Evolutionary conservation across 768 basidiomycete species (phyloP), one percentile per base, ranked within the genome.

Genomic region (Amanita thiersii): DNA sequence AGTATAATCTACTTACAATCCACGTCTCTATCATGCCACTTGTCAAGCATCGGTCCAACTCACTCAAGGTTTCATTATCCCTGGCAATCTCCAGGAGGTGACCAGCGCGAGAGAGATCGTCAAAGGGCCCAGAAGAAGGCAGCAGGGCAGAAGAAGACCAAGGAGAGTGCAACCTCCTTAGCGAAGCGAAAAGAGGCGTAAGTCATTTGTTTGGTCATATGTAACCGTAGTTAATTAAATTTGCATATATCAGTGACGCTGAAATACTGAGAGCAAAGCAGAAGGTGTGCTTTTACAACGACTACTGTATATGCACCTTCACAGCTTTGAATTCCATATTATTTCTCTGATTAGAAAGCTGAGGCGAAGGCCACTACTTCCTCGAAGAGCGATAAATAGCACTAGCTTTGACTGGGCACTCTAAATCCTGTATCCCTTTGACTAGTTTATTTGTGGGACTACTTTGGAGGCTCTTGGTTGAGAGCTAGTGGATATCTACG

Each of bases 101-200:
- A 89, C 56, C 86, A 88, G 59, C 75, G 86, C 39, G 86, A 89
- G 5, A 69, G 63, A 59, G 86, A 82, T 59, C 83, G 86, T 49
- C 60, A 63, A 15, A 80, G 77, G 56, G 78, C 82, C 10, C 77
- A 78, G 65, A 89, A 89, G 67, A 87, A 85, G 62, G 60, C 65
- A 10, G 61, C 65, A 5, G 41, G 48, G 10, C 61, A 61, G 39
- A 81, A 79, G 60, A 84, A 84, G 61, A 58, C 77, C 28, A 87
- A 86, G 62, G 84, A 86, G 60, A 84, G 81, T 52, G 77, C 72
- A 8, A 47, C 66, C 1, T 64, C 36, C 35, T 67, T 88, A 26
- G 72, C 75, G 37, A 79, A 83, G 61, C 75, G 86, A 52, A 82
- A 79, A 62, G 85, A 87, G 65, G 67, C 65, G 86, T 87, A 65